Conservation (phyloP, 441 rosid genomes). For the Hura crepitans region DNA sequence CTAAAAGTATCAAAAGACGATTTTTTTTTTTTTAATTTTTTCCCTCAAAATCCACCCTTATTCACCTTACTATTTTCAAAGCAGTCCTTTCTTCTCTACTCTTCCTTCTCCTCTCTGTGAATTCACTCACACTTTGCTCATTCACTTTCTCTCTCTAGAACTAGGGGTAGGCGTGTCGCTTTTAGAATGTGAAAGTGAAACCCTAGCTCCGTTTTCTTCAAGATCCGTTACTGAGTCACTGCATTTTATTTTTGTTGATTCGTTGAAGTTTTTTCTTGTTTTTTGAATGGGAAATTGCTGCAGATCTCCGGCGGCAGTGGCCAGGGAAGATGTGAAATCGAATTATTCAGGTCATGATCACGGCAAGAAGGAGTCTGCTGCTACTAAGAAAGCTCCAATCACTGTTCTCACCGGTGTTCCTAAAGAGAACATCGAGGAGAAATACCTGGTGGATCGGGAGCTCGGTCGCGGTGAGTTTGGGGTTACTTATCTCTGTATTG, state of each 20-base stretch:
- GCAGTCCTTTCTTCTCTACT: slow-evolving; percentile 14
- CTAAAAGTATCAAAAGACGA: slow-evolving; percentile 26
- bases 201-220: slow-evolving; percentile 36
- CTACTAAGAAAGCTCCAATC: slow-evolving; percentile 54
- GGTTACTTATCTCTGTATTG: slow-evolving; percentile 92
- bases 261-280: not conserved
- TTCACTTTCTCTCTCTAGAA: not conserved
- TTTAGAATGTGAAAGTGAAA: slow-evolving; percentile 48
- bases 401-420: slow-evolving; percentile 63
- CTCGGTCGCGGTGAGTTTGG: slow-evolving; percentile 99
- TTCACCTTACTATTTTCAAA: not conserved
- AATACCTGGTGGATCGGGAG: slow-evolving; percentile 81
- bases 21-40: no score
- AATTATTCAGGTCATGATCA: slow-evolving; percentile 69
- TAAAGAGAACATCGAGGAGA: slow-evolving; percentile 84
- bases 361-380: slow-evolving; percentile 44
- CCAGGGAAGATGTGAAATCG: slow-evolving; percentile 93
- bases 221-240: slow-evolving; percentile 32
- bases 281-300: slow-evolving; percentile 84
- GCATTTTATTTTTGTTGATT: not conserved
- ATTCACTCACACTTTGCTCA: not conserved
- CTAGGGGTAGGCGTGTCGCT: slow-evolving; percentile 26
- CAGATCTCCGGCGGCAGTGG: slow-evolving; percentile 98
- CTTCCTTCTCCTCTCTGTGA: not conserved
- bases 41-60: slow-evolving; percentile 23